Conservation (phyloP, 2,329 filamentous ascomycete genomes). For the Cucurbitaria berberidis region DNA sequence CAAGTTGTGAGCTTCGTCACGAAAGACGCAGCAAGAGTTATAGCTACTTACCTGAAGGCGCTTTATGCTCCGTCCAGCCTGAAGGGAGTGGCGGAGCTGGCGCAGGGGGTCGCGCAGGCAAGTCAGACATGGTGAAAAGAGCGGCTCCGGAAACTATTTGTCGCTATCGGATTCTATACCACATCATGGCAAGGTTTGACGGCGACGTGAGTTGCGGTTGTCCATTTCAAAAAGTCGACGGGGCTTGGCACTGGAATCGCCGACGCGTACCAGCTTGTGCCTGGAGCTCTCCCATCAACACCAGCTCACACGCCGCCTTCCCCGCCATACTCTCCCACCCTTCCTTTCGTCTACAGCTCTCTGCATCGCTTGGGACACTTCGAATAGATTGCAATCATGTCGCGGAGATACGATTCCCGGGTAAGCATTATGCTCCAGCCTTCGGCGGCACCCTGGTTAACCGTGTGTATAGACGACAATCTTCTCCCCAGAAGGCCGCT, state of each 20-base stretch:
- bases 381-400: slow-evolving; percentile 66
- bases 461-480: slow-evolving; percentile 79
- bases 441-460: slow-evolving; percentile 26
- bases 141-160: background rate
- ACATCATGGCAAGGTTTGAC: background rate
- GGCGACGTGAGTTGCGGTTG: slow-evolving; percentile 15
- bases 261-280: slow-evolving; percentile 46
- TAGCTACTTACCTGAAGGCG: slow-evolving; percentile 67
- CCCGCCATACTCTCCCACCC: slow-evolving; percentile 24
- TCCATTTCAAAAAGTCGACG: slow-evolving; percentile 36
- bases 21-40: slow-evolving; percentile 23
- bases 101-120: slow-evolving; percentile 41
- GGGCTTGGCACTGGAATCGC: slow-evolving; percentile 35
- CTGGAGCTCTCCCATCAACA: slow-evolving; percentile 47
- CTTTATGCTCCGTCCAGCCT: slow-evolving; percentile 93
- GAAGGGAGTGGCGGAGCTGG: slow-evolving; percentile 67
- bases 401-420: slow-evolving; percentile 95
- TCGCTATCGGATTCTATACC: background rate
- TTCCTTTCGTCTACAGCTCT: slow-evolving; percentile 11
- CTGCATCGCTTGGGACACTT: slow-evolving; percentile 1
- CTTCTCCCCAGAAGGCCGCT: slow-evolving; percentile 97
- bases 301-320: slow-evolving; percentile 31
- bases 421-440: slow-evolving; percentile 60
- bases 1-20: slow-evolving; percentile 16
- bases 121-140: slow-evolving; percentile 31